Evolutionary conservation across 495 filamentous ascomycete species (phyloP), one percentile per base, ranked within the genome.

Genomic region (Chaetomium cochliodes): DNA sequence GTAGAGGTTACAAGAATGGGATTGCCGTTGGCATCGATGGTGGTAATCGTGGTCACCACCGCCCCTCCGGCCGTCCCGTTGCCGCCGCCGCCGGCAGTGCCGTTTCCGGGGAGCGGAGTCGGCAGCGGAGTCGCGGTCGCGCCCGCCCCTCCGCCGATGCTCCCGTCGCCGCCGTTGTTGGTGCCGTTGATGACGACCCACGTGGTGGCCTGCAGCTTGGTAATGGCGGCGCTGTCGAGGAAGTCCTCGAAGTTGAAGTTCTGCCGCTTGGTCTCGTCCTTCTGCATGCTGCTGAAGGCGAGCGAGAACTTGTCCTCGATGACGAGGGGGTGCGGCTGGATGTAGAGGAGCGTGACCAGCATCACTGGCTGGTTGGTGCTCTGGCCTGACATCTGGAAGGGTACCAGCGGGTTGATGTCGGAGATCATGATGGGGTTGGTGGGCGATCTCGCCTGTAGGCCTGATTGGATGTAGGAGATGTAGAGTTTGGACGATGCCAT

Each of bases 171-270:
- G 41, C 55, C 60, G 18, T 20, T 37, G 13, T 33, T 42, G 49
- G 59, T 62, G 22, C 47, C 59, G 49, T 58, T 60, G 25, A 69
- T 30, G 7, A 65, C 56, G 28, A 65, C 28, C 60, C 60, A 66
- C 1, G 63, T 66, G 6, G 46, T 50, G 2, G 59, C 64, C 33
- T 64, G 44, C 6, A 65, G 39, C 2, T 59, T 55, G 0, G 59
- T 60, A 3, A 68, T 20, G 6, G 60, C 44, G 2, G 60, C 47
- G 25, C 60, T 66, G 12, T 65, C 49, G 16, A 52, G 50, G 58
- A 71, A 71, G 5, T 51, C 58, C n/a, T 68, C 39, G 16, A 68
- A 25, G 23, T 67, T 37, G 30, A 68, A 71, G 37, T 61, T 65
- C 37, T 52, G 30, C 8, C 69, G 57, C 16, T 62, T 61, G 1